These are phyloP conservation scores for Boletus subluridellus DNA, from an alignment of 1,284 basidiomycete species.

Conservation along the genomic window DNA sequence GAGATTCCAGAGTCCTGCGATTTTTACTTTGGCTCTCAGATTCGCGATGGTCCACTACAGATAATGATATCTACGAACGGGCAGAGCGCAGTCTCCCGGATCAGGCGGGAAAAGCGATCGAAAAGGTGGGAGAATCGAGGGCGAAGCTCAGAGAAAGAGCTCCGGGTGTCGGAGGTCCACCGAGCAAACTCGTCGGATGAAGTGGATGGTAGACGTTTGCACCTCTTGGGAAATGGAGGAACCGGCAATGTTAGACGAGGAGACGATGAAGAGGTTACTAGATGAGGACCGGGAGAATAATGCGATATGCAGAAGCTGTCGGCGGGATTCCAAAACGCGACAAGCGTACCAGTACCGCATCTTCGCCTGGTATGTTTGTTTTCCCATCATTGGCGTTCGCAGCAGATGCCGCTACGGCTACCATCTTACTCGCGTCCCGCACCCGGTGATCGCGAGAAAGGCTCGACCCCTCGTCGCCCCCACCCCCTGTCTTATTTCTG, in stretches of 20 bases:
- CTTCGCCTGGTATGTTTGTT: neutral
- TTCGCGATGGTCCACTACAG: too few relatives aligned
- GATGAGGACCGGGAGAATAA: too few relatives aligned
- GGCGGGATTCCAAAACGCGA: constrained; percentile 23
- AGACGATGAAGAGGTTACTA: too few relatives aligned
- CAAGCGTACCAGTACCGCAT: neutral
- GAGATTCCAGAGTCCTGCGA: constrained; percentile 95
- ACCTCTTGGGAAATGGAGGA: too few relatives aligned
- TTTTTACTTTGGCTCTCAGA: constrained; percentile 89
- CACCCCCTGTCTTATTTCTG: neutral
- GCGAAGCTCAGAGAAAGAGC: too few relatives aligned
- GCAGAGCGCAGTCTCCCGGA: constrained; percentile 53
- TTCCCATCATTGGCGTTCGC: too few relatives aligned
- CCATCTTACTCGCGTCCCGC: constrained; percentile 18
- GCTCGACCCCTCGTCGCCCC: neutral
- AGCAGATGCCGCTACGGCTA: neutral
- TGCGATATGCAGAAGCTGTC: constrained; percentile 43
- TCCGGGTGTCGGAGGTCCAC: too few relatives aligned
- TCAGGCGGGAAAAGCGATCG: constrained; percentile 76
- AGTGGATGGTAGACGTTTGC: too few relatives aligned
- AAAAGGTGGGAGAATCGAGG: constrained; percentile 69
- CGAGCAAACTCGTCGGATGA: too few relatives aligned
- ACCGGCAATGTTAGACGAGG: too few relatives aligned
- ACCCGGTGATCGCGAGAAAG: neutral
- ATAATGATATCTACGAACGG: too few relatives aligned